Conservation (phyloP, 2,329 filamentous ascomycete species). For the Boeremia exigua region DNA sequence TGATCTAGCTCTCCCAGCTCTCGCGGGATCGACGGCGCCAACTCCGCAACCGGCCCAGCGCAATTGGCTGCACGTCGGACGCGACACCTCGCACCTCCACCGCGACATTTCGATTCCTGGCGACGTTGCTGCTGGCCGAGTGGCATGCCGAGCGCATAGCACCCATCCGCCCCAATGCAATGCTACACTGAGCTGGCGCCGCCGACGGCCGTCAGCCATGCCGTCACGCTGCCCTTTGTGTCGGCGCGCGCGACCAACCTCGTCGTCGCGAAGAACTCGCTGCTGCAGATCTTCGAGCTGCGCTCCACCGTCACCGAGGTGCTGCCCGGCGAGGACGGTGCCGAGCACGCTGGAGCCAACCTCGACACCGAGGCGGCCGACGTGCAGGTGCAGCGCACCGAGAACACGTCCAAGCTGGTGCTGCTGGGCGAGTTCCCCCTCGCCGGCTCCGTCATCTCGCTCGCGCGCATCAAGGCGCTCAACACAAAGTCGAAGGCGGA, state of each 20-base stretch:
- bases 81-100: neutral
- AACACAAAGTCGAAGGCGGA: constrained; percentile 81
- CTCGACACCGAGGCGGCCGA: constrained; percentile 60
- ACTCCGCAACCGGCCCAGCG: too few species aligned
- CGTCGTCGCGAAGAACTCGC: constrained; percentile 87
- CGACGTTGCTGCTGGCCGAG: neutral
- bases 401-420: constrained; percentile 76
- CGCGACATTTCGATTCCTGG: neutral
- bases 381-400: constrained; percentile 62
- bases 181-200: constrained; percentile 96
- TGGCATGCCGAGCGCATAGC: neutral
- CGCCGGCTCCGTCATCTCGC: constrained; percentile 81
- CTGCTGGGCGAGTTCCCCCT: constrained; percentile 84
- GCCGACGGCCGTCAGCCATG: constrained; percentile 92
- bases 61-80: too few species aligned
- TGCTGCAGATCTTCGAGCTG: constrained; percentile 88
- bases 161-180: constrained; percentile 69
- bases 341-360: constrained; percentile 40
- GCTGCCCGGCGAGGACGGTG: constrained; percentile 45
- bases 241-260: constrained; percentile 80
- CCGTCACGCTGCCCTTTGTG: constrained; percentile 78
- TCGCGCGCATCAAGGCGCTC: constrained; percentile 77
- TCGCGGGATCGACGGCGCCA: constrained; percentile 3
- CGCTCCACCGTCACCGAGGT: constrained; percentile 71
- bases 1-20: too few species aligned